A percentile compares a stretch with the other conserved stretches of the same genome.
Conservation (phyloP, 345 rosid genomes). For the Odontarrhena argentea region DNA sequence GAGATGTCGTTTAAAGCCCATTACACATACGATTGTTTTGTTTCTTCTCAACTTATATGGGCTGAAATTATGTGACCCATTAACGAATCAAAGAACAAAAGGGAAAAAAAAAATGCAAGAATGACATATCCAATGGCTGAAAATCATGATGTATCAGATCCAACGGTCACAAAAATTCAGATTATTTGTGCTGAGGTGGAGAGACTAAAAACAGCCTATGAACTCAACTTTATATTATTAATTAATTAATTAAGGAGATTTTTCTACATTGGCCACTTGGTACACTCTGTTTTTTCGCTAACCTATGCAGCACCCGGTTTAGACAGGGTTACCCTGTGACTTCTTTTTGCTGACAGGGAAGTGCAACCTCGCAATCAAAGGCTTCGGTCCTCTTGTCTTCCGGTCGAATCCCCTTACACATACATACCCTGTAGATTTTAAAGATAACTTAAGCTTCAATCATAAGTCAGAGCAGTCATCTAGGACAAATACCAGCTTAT, state of each 20-base stretch:
- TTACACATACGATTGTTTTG: no score
- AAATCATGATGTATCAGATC: no score
- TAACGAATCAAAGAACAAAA: no score
- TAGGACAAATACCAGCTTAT: neutral
- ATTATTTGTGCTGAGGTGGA: no score
- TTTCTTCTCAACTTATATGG: no score
- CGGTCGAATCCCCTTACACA: constrained; percentile 92
- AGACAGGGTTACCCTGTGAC: constrained; percentile 24
- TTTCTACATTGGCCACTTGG: constrained; percentile 19
- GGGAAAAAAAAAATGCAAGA: no score
- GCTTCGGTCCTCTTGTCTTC: constrained; percentile 67
- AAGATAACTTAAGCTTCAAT: neutral
- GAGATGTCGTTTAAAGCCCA: no score
- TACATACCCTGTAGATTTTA: constrained; percentile 66
- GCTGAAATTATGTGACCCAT: no score
- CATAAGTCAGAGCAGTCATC: neutral
- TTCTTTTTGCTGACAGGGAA: constrained; percentile 73
- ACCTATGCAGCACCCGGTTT: neutral
- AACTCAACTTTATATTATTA: no score
- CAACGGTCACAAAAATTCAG: no score
- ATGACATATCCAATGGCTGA: no score
- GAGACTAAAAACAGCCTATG: no score
- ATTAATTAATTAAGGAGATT: neutral
- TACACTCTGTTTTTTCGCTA: constrained; percentile 2
- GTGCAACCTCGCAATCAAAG: constrained; percentile 80